Evolutionary conservation across 768 basidiomycete species (phyloP), one percentile per base, ranked within the genome.

Genomic region (Steccherinum ochraceum): DNA sequence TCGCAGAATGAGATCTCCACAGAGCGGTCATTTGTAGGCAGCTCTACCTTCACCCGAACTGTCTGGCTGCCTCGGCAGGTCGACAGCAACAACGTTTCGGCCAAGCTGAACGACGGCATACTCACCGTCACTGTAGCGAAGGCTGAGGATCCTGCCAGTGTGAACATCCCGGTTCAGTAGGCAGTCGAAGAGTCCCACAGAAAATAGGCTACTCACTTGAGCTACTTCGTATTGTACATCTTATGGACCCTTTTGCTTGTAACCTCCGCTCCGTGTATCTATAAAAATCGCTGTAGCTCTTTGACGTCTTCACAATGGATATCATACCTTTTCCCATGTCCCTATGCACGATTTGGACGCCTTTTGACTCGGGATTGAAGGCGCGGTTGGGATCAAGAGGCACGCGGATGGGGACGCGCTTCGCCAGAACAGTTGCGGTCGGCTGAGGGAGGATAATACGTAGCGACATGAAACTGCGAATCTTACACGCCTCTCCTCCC

Each of bases 11-110:
- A 78, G 54, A 66, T 86, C 40, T 72, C 83, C 2, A 64, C 75
- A 5, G 85, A 89, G 61, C 78, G 86, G 21, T 68, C 72, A n/a
- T 80, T 80, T 60, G 72, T 77, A 12, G 72, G 77, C 19, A 75
- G 73, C 43, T 63, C 77, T 2, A 66, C 72, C 2, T 90, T 89
- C 63, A 74, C 77, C 13, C 76, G 88, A 46, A 89, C 86, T 0
- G 75, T 90, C 11, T 84, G 83, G 78, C 71, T 90, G 21, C 84
- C 87, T 27, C 76, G 73, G 11, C 73, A 81, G 5, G 72, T 86
- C 1, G 82, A 89, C 58, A 65, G 69, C 26, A 70, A 69, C 24
- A 75, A 72, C 50, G 79, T 89, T 21, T 66, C 71, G 1, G 88
- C 86, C 13, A 84, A 79, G 57, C 67, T 91, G 56, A 67, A 73